Evolutionary conservation across 495 filamentous ascomycete species (phyloP), one percentile per base, ranked within the genome.

Genomic region (Amphirosellinia nigrospora): DNA sequence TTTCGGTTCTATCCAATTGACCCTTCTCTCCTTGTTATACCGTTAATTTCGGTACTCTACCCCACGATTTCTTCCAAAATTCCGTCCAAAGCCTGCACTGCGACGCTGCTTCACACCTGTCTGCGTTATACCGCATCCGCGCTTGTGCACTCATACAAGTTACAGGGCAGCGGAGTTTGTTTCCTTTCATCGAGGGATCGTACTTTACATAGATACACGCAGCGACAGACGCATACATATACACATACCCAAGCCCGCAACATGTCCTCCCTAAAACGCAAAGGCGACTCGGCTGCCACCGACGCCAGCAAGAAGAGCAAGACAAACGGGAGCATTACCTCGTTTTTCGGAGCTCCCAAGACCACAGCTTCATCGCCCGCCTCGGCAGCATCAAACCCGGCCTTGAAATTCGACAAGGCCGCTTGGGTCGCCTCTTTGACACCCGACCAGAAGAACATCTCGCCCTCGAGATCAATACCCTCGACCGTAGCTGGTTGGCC

Each of bases 401-500:
- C 80, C 0, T 45, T 72, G 53, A 93, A 87, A 60, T 98, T 97
- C 81, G 87, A 97, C 82, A 98, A 97, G 81, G 87, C 85, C 7
- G 92, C 89, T 82, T 99, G 96, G 96, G 85, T 93, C 1, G 86
- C 87, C 15, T 88, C 87, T 48, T 84, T 99, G 67, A 94, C 89
- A 0, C 73, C 86, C 6, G 96, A 98, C 82, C 93, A 97, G 79
- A 92, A 89, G 75, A 85, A 21, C 82, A 98, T 32, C 84, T 99
- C 45, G 82, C 91, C 69, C 85, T 99, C 36, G 96, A 99, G 80
- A 97, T 98, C 74, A 87, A 95, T 46, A 97, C 94, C 0, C 82
- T 99, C 72, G 86, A 98, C 74, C 92, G 93, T 48, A 94, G 89
- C 80, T 99, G 96, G 96, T 84, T 99, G 58, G 88, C 88, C 39